phyloP scores from a whole-genome alignment of 2,329 filamentous ascomycete genomes.

The Epichloe aotearoae region DNA sequence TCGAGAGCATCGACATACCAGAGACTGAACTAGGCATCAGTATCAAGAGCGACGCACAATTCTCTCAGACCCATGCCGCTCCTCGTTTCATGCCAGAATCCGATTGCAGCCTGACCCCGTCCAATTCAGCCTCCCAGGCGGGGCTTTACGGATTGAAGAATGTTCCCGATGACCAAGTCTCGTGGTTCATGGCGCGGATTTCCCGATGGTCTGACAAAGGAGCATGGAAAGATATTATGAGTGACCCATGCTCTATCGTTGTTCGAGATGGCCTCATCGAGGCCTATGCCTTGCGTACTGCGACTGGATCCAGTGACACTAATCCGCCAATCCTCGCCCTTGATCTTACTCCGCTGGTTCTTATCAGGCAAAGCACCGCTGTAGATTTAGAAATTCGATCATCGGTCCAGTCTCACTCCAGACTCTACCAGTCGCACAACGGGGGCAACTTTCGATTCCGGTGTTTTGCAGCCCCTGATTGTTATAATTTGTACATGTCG shows the following conservation, averaged over 20 bases:
- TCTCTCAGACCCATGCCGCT: slow-evolving; percentile 18
- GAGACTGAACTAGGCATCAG: slow-evolving; percentile 46
- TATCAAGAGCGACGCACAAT: slow-evolving; percentile 26
- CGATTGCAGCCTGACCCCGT: slow-evolving; percentile 56
- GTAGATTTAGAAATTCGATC: slow-evolving; percentile 92
- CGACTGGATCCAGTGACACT: slow-evolving; percentile 16
- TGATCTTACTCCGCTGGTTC: slow-evolving; percentile 82
- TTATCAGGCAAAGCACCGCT: slow-evolving; percentile 78
- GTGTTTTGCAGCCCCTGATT: slow-evolving; percentile 62
- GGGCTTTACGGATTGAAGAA: slow-evolving; percentile 36
- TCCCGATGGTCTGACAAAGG: slow-evolving; percentile 52
- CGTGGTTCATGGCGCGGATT: slow-evolving; percentile 39
- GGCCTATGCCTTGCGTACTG: slow-evolving; percentile 31
- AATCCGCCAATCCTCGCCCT: slow-evolving; percentile 49
- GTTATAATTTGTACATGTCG: slow-evolving; percentile 67
- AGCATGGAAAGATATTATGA: slow-evolving; percentile 44
- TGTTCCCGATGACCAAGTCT: slow-evolving; percentile 26
- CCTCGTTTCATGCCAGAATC: slow-evolving; percentile 31
- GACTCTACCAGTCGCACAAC: slow-evolving; percentile 49
- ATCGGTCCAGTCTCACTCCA: slow-evolving; percentile 59
- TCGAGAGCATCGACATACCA: slow-evolving; percentile 47
- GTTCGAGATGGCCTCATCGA: slow-evolving; percentile 47
- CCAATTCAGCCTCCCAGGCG: slow-evolving; percentile 69
- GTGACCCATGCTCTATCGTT: slow-evolving; percentile 38
- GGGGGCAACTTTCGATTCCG: slow-evolving; percentile 80